phyloP scores from a whole-genome alignment of 2,329 filamentous ascomycete genomes.

The Sporothrix pallida region DNA sequence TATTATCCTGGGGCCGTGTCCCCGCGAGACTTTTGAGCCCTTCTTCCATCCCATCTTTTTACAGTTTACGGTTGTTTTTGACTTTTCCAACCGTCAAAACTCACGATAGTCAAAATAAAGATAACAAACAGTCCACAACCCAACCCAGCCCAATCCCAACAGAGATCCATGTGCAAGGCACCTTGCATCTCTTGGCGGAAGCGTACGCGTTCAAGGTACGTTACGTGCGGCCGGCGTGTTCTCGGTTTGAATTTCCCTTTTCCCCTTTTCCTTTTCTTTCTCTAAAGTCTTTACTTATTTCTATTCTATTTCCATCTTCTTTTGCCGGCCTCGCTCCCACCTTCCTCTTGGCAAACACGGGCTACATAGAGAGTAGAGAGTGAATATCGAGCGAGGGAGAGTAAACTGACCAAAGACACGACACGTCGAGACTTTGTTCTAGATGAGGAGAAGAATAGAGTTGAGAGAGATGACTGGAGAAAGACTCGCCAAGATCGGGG shows the following conservation, averaged over 20 bases:
- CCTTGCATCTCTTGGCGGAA: neutral
- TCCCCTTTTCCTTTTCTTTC: neutral
- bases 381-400: too few relatives aligned
- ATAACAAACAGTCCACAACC: neutral
- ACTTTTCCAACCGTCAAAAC: neutral
- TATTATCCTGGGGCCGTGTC: conserved; percentile 31
- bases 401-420: neutral
- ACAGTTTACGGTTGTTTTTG: too few relatives aligned
- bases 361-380: neutral
- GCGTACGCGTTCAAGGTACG: conserved; percentile 29
- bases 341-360: neutral
- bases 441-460: neutral
- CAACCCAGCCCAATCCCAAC: too few relatives aligned
- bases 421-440: neutral
- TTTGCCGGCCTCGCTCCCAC: conserved; percentile 8
- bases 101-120: neutral
- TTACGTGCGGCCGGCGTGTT: conserved; percentile 15
- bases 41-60: neutral
- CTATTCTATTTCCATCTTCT: neutral
- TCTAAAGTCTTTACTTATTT: neutral
- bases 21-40: neutral
- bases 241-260: neutral
- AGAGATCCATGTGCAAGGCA: neutral
- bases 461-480: neutral
- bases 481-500: conserved; percentile 16